Percentiles rank a stretch among this genome's conserved stretches.
These are phyloP conservation scores for Diutina neorugosa DNA, from an alignment of 1,139 yeast genomes.

Conservation along the genomic window DNA sequence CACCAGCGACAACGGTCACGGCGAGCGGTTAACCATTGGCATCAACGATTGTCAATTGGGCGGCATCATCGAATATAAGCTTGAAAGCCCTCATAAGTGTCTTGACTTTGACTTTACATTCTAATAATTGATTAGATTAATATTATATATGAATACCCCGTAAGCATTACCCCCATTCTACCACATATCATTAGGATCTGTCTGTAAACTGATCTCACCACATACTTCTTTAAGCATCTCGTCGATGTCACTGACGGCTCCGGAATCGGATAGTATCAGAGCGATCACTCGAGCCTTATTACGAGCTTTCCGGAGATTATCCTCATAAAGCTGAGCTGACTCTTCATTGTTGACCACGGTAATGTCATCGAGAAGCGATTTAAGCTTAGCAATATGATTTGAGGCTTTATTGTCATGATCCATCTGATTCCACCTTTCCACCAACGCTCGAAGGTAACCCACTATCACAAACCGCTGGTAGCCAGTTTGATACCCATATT, in stretches of 20 bases:
- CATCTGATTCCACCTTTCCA: conserved; percentile 9
- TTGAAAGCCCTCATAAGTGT: conserved; percentile 23
- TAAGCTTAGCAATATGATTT: not conserved
- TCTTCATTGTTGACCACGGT: not conserved
- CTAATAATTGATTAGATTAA: conserved; percentile 8
- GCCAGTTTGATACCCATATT: conserved; percentile 70
- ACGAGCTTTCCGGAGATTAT: not conserved
- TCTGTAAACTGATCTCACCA: not conserved
- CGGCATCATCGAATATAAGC: conserved; percentile 39
- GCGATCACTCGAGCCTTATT: not conserved
- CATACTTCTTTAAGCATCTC: not conserved
- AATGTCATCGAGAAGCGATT: not conserved
- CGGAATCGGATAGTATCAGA: not conserved
- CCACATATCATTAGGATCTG: conserved; percentile 2
- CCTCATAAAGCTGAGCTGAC: not conserved
- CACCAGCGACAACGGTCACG: conserved; percentile 30
- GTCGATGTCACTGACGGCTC: not conserved
- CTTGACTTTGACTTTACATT: conserved; percentile 31
- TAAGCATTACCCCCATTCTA: not conserved
- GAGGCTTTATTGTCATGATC: not conserved
- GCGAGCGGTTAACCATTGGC: conserved; percentile 40
- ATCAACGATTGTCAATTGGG: conserved; percentile 47
- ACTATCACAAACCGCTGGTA: conserved; percentile 54
- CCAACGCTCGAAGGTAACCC: conserved; percentile 52
- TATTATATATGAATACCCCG: too few relatives aligned